Evolutionary conservation across 345 rosid genomes (phyloP), one percentile per base, ranked within the genome.

Genomic region (Camelina neglecta): DNA sequence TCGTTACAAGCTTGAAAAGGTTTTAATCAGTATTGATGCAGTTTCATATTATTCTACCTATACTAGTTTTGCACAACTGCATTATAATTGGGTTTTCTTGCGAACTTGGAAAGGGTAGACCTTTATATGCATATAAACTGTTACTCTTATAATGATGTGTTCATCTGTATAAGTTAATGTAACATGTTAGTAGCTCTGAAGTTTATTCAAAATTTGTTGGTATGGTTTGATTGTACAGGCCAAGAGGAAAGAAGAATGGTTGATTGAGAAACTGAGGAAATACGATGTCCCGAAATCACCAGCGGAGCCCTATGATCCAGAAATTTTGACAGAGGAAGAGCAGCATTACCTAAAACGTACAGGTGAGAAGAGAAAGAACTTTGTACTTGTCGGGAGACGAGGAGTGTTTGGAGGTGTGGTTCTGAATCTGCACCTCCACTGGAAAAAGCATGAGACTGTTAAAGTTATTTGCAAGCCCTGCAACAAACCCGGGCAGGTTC

Each of bases 351-450:
- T 91, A 51, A 91, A 88, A 85, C 97, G 96, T 57, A 91, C 91
- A 18, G 94, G 96, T 29, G 97, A 90, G 82, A 93, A 93, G 83
- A 91, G 86, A 79, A 91, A 90, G 69, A 87, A 91, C 72, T 93
- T 85, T 77, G 88, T 88, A 12, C 91, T 84, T 47, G 92, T 93
- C 41, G 96, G 98, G 47, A 89, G 98, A 76, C 87, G 97, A 35
- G 98, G 98, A 67, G 96, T 91, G 23, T 91, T 93, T 84, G 97
- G 98, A 61, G 98, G 98, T 29, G 95, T 93, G 61, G 94, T 93
- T 78, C 86, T 91, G 51, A 93, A 91, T 75, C 87, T 93, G 94
- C 98, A 93, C 82, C 97, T 93, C 41, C 98, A 93, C 59, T 93
- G 96, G 98, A 93, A 93, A 82, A 93, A 85, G 68, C 97, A 91